Evolutionary conservation across 2,329 filamentous ascomycete species (phyloP), one percentile per base, ranked within the genome.

Genomic region (Fusarium gaditjirri): DNA sequence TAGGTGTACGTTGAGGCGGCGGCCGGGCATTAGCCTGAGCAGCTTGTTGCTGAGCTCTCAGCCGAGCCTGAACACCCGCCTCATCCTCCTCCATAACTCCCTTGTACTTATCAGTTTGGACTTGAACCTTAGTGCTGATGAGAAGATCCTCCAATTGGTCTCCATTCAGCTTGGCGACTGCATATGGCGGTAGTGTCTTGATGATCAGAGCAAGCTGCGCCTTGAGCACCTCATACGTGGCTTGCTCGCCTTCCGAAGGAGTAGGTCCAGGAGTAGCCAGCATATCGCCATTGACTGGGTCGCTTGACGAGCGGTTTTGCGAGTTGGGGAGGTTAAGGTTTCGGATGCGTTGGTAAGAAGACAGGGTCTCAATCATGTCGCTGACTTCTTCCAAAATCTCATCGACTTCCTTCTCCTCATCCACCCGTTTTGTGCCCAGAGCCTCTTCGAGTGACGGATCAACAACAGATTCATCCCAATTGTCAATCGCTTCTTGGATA

Each of bases 71-170:
- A 36, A 86, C 80, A 43, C 87, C 88, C 42, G 86, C 86, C 72
- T 94, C 92, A 74, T 97, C 94, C 75, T 95, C 93, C 75, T 97
- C 94, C 89, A 97, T 91, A 8, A 92, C 89, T 8, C 94, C 94
- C 70, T 88, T 89, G 80, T 93, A 93, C 76, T 94, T 90, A 56
- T 92, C 90, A 11, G 88, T 90, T 67, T 93, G 89, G 50, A 97
- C 85, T 65, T 94, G 83, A 25, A 97, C 88, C 78, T 90, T 94
- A 49, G 90, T 93, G 82, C 92, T 95, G 78, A 97, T 92, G 70
- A 93, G 91, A 52, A 97, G 84, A 64, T 94, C 93, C 35, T 91
- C 92, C n/a, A 97, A 83, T 79, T 94, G 93, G 78, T 97, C 92
- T 14, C 94, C 94, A 76, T 97, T 92, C 68, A 97, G 84, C 77